These are phyloP conservation scores for Wallacemonas sp. DNA, from an alignment of 208 protist species.

Conservation along the genomic window DNA sequence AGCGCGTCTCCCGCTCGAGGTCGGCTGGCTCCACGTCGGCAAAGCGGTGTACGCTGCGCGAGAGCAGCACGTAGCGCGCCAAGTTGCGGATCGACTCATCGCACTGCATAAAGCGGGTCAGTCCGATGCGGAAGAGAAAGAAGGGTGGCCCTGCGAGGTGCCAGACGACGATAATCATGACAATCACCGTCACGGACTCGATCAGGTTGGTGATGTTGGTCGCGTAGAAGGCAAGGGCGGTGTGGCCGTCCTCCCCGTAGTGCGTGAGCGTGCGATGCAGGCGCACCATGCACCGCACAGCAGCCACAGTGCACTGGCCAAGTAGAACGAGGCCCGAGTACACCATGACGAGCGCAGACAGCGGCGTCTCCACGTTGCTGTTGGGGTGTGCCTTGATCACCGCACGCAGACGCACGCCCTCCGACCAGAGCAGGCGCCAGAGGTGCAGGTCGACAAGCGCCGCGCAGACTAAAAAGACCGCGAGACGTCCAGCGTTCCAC, in stretches of 20 bases:
- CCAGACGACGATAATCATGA: constrained; percentile 30
- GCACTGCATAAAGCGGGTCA: constrained; percentile 36
- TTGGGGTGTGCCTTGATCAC: neutral
- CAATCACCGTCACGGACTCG: constrained; percentile 43
- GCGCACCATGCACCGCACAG: constrained; percentile 17
- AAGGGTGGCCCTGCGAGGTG: constrained; percentile 42
- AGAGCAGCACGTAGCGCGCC: constrained; percentile 43
- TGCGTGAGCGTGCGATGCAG: constrained; percentile 36
- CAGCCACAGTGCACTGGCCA: constrained; percentile 1
- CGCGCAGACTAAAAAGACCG: constrained; percentile 14
- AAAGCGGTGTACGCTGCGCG: constrained; percentile 31
- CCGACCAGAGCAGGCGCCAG: constrained; percentile 16
- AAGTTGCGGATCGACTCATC: constrained; percentile 39
- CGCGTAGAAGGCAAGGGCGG: constrained; percentile 40
- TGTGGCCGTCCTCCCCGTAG: constrained; percentile 39
- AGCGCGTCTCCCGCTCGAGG: constrained; percentile 57
- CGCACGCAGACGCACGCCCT: neutral
- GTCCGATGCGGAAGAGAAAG: constrained; percentile 50
- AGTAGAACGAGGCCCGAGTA: constrained; percentile 2
- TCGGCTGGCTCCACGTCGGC: constrained; percentile 51
- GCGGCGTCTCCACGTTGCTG: neutral
- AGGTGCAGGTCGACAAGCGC: constrained; percentile 23
- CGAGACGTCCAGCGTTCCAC: constrained; percentile 10
- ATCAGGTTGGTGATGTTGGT: constrained; percentile 24
- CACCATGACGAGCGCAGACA: neutral